A percentile compares a stretch with the other conserved stretches of the same genome.
Conservation (phyloP, 495 filamentous ascomycete genomes). For the Aspergillus saccharolyticus region DNA sequence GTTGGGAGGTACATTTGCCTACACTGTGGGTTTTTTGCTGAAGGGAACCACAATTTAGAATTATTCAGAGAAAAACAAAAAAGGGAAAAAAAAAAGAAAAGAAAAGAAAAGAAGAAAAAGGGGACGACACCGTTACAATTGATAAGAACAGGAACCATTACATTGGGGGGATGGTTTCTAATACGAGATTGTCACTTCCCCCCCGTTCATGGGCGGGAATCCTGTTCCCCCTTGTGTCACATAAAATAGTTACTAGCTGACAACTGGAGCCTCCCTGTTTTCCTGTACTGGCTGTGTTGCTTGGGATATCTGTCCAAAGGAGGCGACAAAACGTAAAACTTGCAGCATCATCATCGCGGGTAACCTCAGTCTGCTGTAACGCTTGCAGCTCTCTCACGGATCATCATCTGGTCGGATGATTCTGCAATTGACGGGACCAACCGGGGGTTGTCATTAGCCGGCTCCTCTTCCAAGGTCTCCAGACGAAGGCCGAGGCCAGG, state of each 20-base stretch:
- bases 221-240: not conserved
- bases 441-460: constrained; percentile 14
- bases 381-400: not conserved
- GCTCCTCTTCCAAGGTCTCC: not conserved
- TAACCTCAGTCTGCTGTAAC: not conserved
- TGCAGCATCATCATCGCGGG: not conserved
- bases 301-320: constrained; percentile 1
- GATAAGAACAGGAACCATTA: not conserved
- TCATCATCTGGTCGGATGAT: constrained; percentile 19
- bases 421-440: constrained; percentile 9
- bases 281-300: not conserved
- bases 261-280: too few species aligned
- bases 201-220: not conserved
- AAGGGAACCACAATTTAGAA: not conserved
- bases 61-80: not conserved
- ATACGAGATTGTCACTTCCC: too few species aligned
- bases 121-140: not conserved
- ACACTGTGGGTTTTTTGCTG: not conserved
- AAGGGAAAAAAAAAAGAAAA: not conserved
- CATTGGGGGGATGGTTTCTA: not conserved
- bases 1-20: not conserved
- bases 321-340: not conserved
- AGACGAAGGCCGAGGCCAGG: not conserved
- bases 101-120: not conserved
- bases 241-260: not conserved